Evolutionary conservation across 163 green algal species (phyloP).

Genomic region (Botryococcus braunii): DNA sequence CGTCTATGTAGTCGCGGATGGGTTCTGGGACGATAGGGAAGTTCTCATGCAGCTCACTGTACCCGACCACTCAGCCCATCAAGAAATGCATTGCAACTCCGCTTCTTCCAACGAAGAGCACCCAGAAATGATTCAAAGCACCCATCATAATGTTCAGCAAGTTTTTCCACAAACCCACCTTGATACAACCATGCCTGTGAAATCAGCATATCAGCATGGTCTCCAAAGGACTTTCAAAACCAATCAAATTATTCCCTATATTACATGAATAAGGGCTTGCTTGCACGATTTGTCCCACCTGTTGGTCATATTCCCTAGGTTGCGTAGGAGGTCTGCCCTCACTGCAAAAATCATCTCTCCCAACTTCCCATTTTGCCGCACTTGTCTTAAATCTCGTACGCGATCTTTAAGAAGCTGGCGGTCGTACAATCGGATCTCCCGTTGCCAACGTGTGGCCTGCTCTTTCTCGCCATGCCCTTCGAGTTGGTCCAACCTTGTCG

Average conservation of each 20-base stretch:
- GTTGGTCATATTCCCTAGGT: constrained; percentile 90
- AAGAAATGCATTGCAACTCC: too few species aligned
- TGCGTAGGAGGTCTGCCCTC: constrained; percentile 86
- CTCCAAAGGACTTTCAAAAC: too few species aligned
- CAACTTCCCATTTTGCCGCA: constrained; percentile 47
- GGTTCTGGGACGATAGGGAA: constrained; percentile 50
- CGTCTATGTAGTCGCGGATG: constrained; percentile 70
- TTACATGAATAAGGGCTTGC: neutral
- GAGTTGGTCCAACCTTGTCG: constrained; percentile 56
- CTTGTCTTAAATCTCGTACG: constrained; percentile 37
- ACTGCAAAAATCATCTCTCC: constrained; percentile 82
- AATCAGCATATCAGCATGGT: too few species aligned
- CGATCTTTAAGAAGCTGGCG: constrained; percentile 57
- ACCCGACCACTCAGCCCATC: neutral
- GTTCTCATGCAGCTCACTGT: constrained; percentile 61
- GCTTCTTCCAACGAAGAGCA: too few species aligned
- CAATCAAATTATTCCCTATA: too few species aligned
- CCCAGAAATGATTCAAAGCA: too few species aligned
- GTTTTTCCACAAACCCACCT: too few species aligned
- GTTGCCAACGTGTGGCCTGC: constrained; percentile 18
- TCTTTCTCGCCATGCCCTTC: constrained; percentile 27
- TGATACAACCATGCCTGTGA: too few species aligned
- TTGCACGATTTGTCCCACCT: too few species aligned
- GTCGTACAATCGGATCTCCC: constrained; percentile 66
- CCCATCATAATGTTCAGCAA: too few species aligned